These are phyloP conservation scores for Streptanthus diversifolius DNA, from an alignment of 345 rosid genomes.

Conservation along the genomic window DNA sequence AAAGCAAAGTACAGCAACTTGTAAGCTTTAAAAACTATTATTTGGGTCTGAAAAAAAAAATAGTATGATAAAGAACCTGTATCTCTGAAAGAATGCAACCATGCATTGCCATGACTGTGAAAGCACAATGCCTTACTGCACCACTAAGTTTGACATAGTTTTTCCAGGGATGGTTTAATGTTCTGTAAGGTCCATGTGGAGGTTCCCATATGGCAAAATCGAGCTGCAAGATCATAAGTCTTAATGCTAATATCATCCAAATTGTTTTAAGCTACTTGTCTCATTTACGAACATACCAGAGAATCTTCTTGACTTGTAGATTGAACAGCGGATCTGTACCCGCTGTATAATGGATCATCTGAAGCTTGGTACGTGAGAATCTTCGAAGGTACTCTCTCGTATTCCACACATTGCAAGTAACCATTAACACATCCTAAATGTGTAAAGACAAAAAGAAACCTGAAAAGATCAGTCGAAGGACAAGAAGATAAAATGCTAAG, in stretches of 20 bases:
- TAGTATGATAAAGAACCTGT: constrained; percentile 46
- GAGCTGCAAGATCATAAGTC: constrained; percentile 38
- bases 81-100: constrained; percentile 85
- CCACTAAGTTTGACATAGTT: constrained; percentile 72
- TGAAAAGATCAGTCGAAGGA: background rate
- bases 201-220: constrained; percentile 86
- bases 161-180: constrained; percentile 72
- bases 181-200: constrained; percentile 76
- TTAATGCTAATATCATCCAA: background rate
- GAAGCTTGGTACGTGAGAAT: constrained; percentile 79
- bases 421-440: constrained; percentile 65
- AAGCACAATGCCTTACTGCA: constrained; percentile 83
- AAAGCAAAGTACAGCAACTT: background rate
- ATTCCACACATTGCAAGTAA: constrained; percentile 67
- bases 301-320: constrained; percentile 77
- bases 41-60: background rate
- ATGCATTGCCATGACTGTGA: constrained; percentile 91
- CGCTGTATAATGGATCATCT: constrained; percentile 72
- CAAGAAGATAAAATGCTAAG: background rate
- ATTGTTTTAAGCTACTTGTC: background rate
- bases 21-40: background rate
- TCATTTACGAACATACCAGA: constrained; percentile 41
- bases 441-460: background rate
- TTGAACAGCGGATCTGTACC: constrained; percentile 73
- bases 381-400: constrained; percentile 75